phyloP scores from a whole-genome alignment of 129 eudicot species.

The Heracleum sosnowskyi region DNA sequence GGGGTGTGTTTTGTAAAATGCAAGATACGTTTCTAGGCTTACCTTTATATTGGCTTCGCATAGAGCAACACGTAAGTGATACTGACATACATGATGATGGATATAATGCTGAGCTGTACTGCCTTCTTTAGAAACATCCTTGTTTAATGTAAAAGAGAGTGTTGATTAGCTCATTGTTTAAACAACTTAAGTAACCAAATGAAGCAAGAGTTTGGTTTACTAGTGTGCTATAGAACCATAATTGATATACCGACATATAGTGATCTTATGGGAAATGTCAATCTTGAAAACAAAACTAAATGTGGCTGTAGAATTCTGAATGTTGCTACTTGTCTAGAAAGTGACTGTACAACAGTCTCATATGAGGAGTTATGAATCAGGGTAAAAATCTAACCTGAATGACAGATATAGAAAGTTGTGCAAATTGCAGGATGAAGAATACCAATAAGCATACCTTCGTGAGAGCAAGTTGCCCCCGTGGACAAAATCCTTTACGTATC shows the following conservation, averaged over 20 bases:
- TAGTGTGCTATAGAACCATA: not conserved
- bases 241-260: not conserved
- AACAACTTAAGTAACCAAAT: not conserved
- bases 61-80: not conserved
- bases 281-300: not conserved
- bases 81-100: not conserved
- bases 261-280: not conserved
- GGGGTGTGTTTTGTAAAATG: not conserved
- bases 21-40: not conserved
- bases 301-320: not conserved
- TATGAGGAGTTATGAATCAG: not conserved
- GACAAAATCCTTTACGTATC: conserved; percentile 57
- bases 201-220: not conserved
- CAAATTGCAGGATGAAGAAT: not conserved
- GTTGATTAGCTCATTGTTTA: not conserved
- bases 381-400: not conserved
- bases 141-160: not conserved
- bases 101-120: not conserved
- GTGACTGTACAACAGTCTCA: not conserved
- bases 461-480: conserved; percentile 41
- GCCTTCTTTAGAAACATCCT: not conserved
- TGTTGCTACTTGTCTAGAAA: not conserved
- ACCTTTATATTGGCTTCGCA: not conserved
- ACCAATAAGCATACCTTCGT: conserved; percentile 43
- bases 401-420: not conserved